Base-by-base conservation (phyloP, 768 basidiomycete species). In the Mycena rosella region DNA sequence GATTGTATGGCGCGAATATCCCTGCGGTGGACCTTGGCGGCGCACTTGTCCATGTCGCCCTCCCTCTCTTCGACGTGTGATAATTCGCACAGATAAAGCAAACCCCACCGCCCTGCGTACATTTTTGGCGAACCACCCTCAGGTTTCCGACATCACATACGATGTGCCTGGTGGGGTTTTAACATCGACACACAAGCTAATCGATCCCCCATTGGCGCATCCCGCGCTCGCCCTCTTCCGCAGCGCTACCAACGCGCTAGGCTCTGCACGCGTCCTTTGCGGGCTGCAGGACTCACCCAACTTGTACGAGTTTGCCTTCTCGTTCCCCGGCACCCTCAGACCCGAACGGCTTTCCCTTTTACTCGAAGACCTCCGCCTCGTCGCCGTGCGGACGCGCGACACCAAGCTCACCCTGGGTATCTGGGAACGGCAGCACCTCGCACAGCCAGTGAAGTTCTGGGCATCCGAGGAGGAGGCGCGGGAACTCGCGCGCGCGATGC, bases 241-340 rank as follows among this genome's bases (percentile, higher is more conserved):
- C 36, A 40, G 54, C 54, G 54, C 54, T 55, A 55, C 36, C 36
- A 26, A 55, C 54, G 24, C 32, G 54, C 54, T 55, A 42, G 54
- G 54, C 34, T 42, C 36, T 55, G 54, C 54, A 22, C 54, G 36
- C 36, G 30, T 55, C 54, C 54, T 55, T 40, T 55, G 54, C 17
- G 54, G 54, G 36, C 54, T 55, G 54, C 54, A 55, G 54, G 54
- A 55, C 54, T 55, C 54, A 55, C 54, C 54, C 54, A 55, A 55
- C 54, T 55, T 55, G 54, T 26, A 55, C 24, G 54, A 55, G 54
- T 55, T 55, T 40, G 32, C 36, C 6, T 55, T 55, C 54, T 55
- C 54, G 38, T 55, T 55, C 54, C 54, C 34, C 15, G 24, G 54
- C 54, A 55, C 54, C 54, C 54, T 55, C 54, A 55, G 24, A 42